phyloP scores from a whole-genome alignment of 108 stramenopile genomes.

The Licmophora abbreviata region DNA sequence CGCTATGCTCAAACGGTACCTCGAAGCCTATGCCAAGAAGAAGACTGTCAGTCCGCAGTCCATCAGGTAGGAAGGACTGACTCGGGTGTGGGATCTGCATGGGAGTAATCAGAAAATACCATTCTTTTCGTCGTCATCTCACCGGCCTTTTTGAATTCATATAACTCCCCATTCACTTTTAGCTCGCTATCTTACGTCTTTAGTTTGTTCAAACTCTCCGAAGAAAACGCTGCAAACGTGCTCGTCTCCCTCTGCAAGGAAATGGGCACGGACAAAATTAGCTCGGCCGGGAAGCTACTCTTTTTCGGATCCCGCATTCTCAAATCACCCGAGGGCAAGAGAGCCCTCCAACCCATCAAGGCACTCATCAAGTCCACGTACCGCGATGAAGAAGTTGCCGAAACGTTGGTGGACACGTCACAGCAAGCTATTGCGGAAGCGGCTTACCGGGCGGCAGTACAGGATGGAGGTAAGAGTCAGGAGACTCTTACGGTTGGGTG shows the following conservation, averaged over 20 bases:
- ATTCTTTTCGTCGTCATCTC: not conserved
- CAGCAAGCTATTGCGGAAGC: conserved; percentile 77
- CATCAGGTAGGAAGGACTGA: conserved; percentile 59
- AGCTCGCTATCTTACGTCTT: conserved; percentile 70
- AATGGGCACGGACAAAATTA: conserved; percentile 40
- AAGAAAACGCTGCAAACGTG: conserved; percentile 57
- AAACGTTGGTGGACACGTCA: conserved; percentile 41
- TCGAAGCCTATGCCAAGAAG: conserved; percentile 66
- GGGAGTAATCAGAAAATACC: not conserved
- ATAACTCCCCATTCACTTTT: too few species aligned
- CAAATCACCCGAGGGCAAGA: conserved; percentile 45
- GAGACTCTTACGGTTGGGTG: conserved; percentile 61
- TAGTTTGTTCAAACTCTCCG: conserved; percentile 57
- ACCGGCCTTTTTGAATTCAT: conserved; percentile 3
- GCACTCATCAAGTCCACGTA: conserved; percentile 53
- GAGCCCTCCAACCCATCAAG: conserved; percentile 36
- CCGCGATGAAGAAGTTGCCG: conserved; percentile 28
- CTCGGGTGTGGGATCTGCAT: not conserved
- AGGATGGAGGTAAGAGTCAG: conserved; percentile 47
- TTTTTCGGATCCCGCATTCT: conserved; percentile 77
- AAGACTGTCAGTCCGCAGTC: conserved; percentile 58
- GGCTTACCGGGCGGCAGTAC: conserved; percentile 64
- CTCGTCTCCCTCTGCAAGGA: conserved; percentile 45
- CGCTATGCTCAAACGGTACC: conserved; percentile 52
- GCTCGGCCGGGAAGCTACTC: conserved; percentile 64